Base-by-base conservation (phyloP, 768 basidiomycete genomes). In the Hirschioporus abietinus region DNA sequence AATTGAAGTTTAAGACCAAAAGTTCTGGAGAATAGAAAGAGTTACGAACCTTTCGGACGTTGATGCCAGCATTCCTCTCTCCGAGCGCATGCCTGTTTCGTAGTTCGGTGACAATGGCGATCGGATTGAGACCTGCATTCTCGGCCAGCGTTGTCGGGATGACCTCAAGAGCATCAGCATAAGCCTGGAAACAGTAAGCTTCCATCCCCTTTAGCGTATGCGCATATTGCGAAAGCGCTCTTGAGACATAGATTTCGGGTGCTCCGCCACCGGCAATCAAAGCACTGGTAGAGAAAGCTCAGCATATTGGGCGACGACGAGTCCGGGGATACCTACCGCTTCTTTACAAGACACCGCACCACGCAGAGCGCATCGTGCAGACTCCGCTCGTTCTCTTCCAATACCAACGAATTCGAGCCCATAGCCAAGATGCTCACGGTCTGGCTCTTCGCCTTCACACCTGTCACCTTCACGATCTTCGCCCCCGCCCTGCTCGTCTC, bases 291-390 rank as follows among this genome's bases (percentile, higher is more conserved):
- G 36, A 34, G 63, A 27, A 9, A 0, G 20, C 18, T 67, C 35
- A 65, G 17, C 17, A 8, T 63, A 23, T 35, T 24, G 7, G 27
- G 64, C 35, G 64, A 35, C 35, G n/a, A 35, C 35, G 3, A 67
- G 26, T 1, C 25, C 25, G 58, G 24, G 30, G 2, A 35, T 0
- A 74, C 87, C 64, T 73, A 96, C 96, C 96, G 84, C 80, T 98
- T 99, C 81, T 99, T 99, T 61, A 99, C 96, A 64, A 99, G 84
- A 81, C 97, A 99, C 63, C 97, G 87, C 5, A 99, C 95, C 34
- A 99, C 97, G 75, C 97, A 99, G n/a, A 99, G 86, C 0, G 97
- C 96, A 75, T 99, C 97, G 78, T 99, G 97, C 71, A 99, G 80
- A 84, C 93, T 95, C 66, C 97, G 89, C 81, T 98, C 97, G 72